These are phyloP conservation scores for Mycena capillaripes DNA, from an alignment of 768 basidiomycete genomes.

Conservation along the genomic window DNA sequence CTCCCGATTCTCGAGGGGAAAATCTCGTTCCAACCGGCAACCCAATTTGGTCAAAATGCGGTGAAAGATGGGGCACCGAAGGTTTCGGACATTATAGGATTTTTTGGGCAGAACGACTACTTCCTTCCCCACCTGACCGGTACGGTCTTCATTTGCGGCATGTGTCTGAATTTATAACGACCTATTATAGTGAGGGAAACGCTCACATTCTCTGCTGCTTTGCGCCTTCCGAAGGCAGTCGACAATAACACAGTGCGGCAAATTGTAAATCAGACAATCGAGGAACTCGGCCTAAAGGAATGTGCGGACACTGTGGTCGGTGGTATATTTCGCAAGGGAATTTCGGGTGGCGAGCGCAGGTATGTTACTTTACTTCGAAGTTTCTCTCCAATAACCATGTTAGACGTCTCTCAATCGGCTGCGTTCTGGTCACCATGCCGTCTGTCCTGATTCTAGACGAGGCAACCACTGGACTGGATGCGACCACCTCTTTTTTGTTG, in stretches of 20 bases:
- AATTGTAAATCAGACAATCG: conserved; percentile 60
- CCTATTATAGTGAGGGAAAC: conserved; percentile 51
- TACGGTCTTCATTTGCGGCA: not conserved
- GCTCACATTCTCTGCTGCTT: conserved; percentile 50
- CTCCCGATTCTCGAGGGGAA: conserved; percentile 33
- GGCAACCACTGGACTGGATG: conserved; percentile 41
- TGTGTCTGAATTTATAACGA: not conserved
- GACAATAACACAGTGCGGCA: conserved; percentile 38
- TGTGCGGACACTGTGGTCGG: conserved; percentile 60
- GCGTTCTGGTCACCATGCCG: conserved; percentile 59
- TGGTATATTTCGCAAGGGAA: conserved; percentile 58
- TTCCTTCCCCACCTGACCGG: conserved; percentile 52
- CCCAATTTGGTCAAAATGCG: not conserved
- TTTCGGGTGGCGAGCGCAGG: conserved; percentile 61
- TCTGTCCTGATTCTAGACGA: conserved; percentile 62
- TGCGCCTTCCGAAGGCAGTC: conserved; percentile 53
- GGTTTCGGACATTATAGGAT: conserved; percentile 48
- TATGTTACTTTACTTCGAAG: not conserved
- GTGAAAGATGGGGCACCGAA: conserved; percentile 22
- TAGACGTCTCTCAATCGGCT: conserved; percentile 57
- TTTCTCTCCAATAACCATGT: not conserved
- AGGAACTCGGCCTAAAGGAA: conserved; percentile 58
- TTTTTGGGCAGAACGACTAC: conserved; percentile 56
- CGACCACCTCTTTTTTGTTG: conserved; percentile 46
- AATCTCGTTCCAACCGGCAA: conserved; percentile 29